These are phyloP conservation scores for Cymbidium sinense DNA, from an alignment of 106 monocot species.

Conservation along the genomic window DNA sequence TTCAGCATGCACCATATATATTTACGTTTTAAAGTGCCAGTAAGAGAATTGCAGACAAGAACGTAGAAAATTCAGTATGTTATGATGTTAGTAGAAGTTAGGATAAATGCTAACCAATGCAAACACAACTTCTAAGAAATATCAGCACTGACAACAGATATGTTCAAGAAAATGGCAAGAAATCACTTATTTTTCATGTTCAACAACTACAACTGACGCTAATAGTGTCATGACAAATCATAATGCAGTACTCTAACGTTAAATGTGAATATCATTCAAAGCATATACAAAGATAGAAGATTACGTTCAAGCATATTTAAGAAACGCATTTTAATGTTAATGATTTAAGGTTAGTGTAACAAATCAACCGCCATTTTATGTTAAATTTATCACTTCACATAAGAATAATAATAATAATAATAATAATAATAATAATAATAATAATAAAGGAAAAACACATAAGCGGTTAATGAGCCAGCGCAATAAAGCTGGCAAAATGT, in stretches of 20 bases:
- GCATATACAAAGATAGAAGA: neutral
- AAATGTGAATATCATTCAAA: neutral
- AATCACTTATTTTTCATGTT: conserved; percentile 2
- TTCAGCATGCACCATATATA: neutral
- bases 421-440: neutral
- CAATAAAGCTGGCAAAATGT: neutral
- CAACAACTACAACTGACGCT: neutral
- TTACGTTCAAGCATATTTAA: neutral
- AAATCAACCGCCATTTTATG: neutral
- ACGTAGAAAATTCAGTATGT: neutral
- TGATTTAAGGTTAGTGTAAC: neutral
- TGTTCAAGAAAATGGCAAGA: neutral
- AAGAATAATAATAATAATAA: neutral
- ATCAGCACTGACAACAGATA: neutral
- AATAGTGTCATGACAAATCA: neutral
- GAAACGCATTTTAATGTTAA: neutral
- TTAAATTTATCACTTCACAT: neutral
- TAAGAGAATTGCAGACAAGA: neutral
- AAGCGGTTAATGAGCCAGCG: neutral
- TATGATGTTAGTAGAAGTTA: neutral
- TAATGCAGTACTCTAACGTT: neutral
- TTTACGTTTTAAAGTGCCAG: neutral
- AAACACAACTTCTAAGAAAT: neutral
- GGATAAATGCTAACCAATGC: neutral
- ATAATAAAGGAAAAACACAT: neutral